Percentiles rank a stretch among this genome's conserved stretches.
Conservation (phyloP, 2,329 filamentous ascomycete species). For the Penicillium sp. region DNA sequence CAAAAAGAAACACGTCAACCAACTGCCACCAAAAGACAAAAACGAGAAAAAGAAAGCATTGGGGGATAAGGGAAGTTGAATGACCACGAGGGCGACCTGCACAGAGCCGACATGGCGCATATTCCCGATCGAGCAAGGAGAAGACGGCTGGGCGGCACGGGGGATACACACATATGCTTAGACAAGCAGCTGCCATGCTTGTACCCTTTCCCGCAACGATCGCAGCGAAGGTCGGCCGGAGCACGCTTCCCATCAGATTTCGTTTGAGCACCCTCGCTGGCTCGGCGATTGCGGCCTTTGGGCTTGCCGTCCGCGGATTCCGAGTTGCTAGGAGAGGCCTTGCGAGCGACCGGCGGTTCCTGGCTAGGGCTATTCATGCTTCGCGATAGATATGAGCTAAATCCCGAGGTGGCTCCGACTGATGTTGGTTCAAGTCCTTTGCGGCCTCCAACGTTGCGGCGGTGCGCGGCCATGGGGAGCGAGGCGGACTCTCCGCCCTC, state of each 20-base stretch:
- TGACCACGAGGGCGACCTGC: conserved; percentile 38
- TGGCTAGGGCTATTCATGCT: conserved; percentile 35
- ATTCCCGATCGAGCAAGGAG: conserved; percentile 37
- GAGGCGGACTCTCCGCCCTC: conserved; percentile 57
- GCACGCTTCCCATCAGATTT: conserved; percentile 76
- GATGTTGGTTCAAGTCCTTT: conserved; percentile 62
- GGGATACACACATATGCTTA: conserved; percentile 95
- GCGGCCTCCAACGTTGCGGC: conserved; percentile 46
- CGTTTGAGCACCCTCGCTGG: conserved; percentile 82
- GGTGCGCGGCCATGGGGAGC: conserved; percentile 52
- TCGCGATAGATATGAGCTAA: conserved; percentile 41
- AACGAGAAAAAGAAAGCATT: conserved; percentile 24
- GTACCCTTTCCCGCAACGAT: conserved; percentile 98
- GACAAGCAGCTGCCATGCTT: conserved; percentile 99
- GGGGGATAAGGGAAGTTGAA: conserved; percentile 28
- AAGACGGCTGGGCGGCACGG: conserved; percentile 46
- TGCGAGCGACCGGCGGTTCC: conserved; percentile 35
- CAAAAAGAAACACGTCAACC: conserved; percentile 41
- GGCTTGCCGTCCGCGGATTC: conserved; percentile 39
- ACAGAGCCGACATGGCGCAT: conserved; percentile 38
- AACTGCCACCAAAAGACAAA: conserved; percentile 21
- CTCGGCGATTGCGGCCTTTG: conserved; percentile 54
- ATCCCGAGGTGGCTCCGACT: conserved; percentile 37
- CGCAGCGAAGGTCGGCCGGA: conserved; percentile 84
- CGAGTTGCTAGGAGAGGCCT: conserved; percentile 32